Evolutionary conservation across 768 basidiomycete species (phyloP), one percentile per base, ranked within the genome.

Genomic region (Macrocybe gigantea): DNA sequence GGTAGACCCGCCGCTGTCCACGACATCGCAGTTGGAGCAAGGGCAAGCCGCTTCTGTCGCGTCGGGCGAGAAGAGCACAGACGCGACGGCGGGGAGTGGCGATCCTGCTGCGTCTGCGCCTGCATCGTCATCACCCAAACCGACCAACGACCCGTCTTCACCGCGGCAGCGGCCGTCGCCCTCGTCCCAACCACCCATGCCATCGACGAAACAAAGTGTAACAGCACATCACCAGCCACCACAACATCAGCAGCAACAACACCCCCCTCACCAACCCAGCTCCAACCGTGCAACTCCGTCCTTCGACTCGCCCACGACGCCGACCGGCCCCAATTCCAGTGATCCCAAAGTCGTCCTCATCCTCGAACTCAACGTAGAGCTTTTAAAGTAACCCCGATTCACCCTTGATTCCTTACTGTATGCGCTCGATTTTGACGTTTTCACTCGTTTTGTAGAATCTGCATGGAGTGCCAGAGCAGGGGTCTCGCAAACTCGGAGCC

Each of bases 321-420:
- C 22, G 7, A 32, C 30, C 4, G 31, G 30, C 1, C 42, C 42
- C 10, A n/a, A 8, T 12, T n/a, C 42, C 5, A 44, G 13, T 33
- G 42, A 44, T 33, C 11, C 77, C 32, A 88, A 83, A 64, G 82
- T 82, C 34, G 67, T 72, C 34, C 64, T 75, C 7, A 73, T 89
- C 38, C 62, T 90, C 38, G 81, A 85, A 48, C 66, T 89, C 33
- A 89, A 89, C 53, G 64, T 72, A 0, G 85, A 88, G 51, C 65
- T 90, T 36, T 63, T 89, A 49, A 83, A 76, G 88, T 89, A 47
- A 34, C 22, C 22, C 22, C 22, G 4, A 1, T 22, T 22, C 22
- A 75, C 62, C 32, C 10, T 30, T 12, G 51, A 31, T 38, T 39
- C n/a, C 22, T 35, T 7, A 38, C 36, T 14, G 11, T 44, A 45